Base-by-base conservation (phyloP, 2,329 filamentous ascomycete genomes). In the Diplodia intermedia region DNA sequence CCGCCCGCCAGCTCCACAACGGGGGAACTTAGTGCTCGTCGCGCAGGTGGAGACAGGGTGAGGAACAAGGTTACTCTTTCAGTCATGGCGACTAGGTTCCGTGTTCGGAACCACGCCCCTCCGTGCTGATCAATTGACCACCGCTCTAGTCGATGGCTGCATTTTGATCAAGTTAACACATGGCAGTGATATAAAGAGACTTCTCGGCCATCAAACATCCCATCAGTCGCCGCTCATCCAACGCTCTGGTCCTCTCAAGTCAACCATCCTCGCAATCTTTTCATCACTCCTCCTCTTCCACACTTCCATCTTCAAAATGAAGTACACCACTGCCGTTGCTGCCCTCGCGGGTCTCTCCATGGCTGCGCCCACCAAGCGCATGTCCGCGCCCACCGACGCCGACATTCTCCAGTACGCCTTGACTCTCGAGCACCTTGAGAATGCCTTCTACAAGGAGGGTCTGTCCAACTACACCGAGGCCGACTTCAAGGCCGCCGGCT, bases 381-480 rank as follows among this genome's bases (percentile, higher is more conserved):
- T 38, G 26, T 43, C 62, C 26, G 61, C 26, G 7, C 61, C 54
- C 18, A 69, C 67, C 15, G 67, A 69, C 29, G 67, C 69, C 50
- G 73, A 71, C 20, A 77, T 82, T 68, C 77, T 82, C 71, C 79
- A 81, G 74, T 82, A 82, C 69, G 80, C 81, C 6, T 72, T 82
- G 33, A 82, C 80, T 6, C 79, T 82, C 2, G 81, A 82, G 74
- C 79, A 82, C 71, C 75, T 82, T 14, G 89, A 91, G 78, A 80
- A 86, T 69, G 82, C 81, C 67, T 91, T 91, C 79, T 91, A 91
- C 79, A 79, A 81, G 47, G 75, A 89, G 60, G 88, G 85, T 47
- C 80, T 91, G 4, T 75, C 80, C 68, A 88, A 87, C 72, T 90
- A 86, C 80, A 83, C 82, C 36, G 76, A 83, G 69, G 70, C 74